phyloP scores from a whole-genome alignment of 2,329 filamentous ascomycete genomes.

The Scedosporium minutisporum region DNA sequence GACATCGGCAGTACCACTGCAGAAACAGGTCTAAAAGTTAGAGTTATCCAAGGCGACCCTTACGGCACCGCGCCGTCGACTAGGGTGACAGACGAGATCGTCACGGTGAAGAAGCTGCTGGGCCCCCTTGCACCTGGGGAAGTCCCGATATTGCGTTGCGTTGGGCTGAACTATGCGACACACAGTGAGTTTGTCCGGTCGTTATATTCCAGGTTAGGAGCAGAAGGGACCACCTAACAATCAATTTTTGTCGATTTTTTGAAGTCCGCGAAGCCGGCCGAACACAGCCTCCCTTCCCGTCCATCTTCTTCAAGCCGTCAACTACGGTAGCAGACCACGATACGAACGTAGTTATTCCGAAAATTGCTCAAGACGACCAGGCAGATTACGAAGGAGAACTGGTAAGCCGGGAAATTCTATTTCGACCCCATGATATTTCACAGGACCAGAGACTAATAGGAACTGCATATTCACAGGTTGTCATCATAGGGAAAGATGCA shows the following conservation, averaged over 20 bases:
- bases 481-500: slow-evolving; percentile 60
- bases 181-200: slow-evolving; percentile 31
- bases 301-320: slow-evolving; percentile 40
- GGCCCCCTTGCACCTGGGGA: slow-evolving; percentile 55
- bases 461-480: slow-evolving; percentile 22
- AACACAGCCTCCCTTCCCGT: slow-evolving; percentile 37
- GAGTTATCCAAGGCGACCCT: slow-evolving; percentile 41
- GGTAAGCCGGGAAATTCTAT: not conserved
- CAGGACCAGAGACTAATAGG: slow-evolving; percentile 15
- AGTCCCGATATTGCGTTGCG: slow-evolving; percentile 56
- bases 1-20: slow-evolving; percentile 39
- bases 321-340: slow-evolving; percentile 27
- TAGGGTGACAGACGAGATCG: slow-evolving; percentile 41
- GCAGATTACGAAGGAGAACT: slow-evolving; percentile 74
- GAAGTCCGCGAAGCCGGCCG: slow-evolving; percentile 41
- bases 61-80: slow-evolving; percentile 37
- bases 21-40: slow-evolving; percentile 38
- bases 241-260: not conserved
- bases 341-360: slow-evolving; percentile 32
- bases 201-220: not conserved
- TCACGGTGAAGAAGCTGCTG: slow-evolving; percentile 46
- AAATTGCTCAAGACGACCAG: slow-evolving; percentile 36
- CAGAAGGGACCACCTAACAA: not conserved
- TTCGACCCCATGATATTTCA: not conserved
- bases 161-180: slow-evolving; percentile 63